Conservation (phyloP, 208 protist genomes). For the Herpetomonas samuelpessoai region DNA sequence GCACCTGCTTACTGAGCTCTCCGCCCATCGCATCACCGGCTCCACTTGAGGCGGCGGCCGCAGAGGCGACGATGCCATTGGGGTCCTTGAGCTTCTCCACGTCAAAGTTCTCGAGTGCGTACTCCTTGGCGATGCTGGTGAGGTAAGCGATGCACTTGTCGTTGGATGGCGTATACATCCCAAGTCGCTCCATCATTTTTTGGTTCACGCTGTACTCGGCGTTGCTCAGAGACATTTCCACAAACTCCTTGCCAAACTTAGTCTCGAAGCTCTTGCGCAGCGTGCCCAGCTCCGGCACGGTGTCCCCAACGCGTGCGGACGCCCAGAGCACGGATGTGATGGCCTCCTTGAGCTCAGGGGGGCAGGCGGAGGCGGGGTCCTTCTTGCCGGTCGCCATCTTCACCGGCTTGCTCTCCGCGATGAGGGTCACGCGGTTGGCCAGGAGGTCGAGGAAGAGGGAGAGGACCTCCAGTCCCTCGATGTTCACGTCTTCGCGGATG, state of each 20-base stretch:
- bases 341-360: conserved; percentile 62
- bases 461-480: conserved; percentile 86
- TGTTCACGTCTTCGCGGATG: conserved; percentile 86
- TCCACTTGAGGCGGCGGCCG: conserved; percentile 34
- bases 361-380: conserved; percentile 19
- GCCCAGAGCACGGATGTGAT: conserved; percentile 82
- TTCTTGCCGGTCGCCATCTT: conserved; percentile 33
- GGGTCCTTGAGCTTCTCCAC: conserved; percentile 63
- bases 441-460: conserved; percentile 83
- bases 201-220: conserved; percentile 88
- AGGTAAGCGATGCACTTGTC: conserved; percentile 85
- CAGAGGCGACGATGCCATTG: conserved; percentile 58
- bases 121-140: conserved; percentile 75
- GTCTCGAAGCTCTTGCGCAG: conserved; percentile 76
- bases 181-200: conserved; percentile 78
- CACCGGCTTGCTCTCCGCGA: conserved; percentile 65
- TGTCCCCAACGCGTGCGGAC: conserved; percentile 57
- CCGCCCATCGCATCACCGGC: conserved; percentile 10
- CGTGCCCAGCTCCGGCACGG: conserved; percentile 63
- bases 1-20: conserved; percentile 13
- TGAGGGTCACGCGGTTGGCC: conserved; percentile 77
- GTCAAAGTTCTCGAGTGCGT: conserved; percentile 71
- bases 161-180: conserved; percentile 68
- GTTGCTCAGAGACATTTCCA: conserved; percentile 76
- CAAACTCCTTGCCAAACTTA: conserved; percentile 86